Evolutionary conservation across 2,329 filamentous ascomycete species (phyloP).

Genomic region (Bipolaris bicolor): DNA sequence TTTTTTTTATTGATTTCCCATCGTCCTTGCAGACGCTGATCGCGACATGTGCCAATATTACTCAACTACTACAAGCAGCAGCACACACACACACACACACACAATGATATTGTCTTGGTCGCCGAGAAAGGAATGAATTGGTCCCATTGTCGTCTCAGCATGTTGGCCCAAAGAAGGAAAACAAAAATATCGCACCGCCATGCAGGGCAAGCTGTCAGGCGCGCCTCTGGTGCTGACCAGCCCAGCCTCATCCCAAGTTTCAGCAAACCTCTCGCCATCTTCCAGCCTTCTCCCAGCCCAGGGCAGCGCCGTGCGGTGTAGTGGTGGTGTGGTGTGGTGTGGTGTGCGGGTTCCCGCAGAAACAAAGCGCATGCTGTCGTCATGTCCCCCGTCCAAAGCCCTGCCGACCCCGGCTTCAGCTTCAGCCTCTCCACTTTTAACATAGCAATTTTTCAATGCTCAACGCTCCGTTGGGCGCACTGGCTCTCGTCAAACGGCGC

Average conservation of each 20-base stretch:
- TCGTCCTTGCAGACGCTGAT: background rate
- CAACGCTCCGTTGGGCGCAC: background rate
- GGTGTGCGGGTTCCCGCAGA: slow-evolving; percentile 22
- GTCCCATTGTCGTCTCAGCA: background rate
- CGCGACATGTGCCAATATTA: slow-evolving; percentile 1
- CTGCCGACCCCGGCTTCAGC: background rate
- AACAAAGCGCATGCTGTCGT: slow-evolving; percentile 21
- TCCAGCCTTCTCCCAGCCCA: slow-evolving; percentile 1
- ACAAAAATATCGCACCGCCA: no score
- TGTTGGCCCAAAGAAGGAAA: no score
- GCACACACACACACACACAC: no score
- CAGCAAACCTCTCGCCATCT: slow-evolving; percentile 5
- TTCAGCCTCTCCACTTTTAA: slow-evolving; percentile 8
- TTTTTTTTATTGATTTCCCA: slow-evolving; percentile 15
- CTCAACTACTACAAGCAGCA: no score
- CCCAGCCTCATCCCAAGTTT: slow-evolving; percentile 9
- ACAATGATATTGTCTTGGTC: background rate
- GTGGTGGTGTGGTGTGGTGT: slow-evolving; percentile 7
- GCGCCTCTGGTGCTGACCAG: background rate
- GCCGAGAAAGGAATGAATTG: background rate
- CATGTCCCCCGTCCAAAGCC: slow-evolving; percentile 11
- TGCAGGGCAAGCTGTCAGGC: background rate
- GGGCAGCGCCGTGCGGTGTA: slow-evolving; percentile 11
- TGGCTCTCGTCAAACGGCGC: slow-evolving; percentile 9
- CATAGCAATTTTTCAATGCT: slow-evolving; percentile 2